These are phyloP conservation scores for Nothophoma quercina DNA, from an alignment of 2,329 filamentous ascomycete genomes.

Conservation along the genomic window DNA sequence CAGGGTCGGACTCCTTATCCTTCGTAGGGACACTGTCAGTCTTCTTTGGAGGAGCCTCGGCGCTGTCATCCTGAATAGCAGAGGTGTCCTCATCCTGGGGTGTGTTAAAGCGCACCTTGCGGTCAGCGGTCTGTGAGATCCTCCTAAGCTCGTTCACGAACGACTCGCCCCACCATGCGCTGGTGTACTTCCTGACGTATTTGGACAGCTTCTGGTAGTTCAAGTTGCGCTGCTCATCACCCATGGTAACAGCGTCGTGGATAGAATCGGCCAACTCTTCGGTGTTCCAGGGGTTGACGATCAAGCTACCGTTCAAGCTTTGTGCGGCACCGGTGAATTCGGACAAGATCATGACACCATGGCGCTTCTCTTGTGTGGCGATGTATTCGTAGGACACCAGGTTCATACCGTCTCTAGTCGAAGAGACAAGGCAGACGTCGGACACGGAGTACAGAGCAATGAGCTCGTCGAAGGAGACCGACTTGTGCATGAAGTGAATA, in stretches of 20 bases:
- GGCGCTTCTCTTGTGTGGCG: conserved; percentile 85
- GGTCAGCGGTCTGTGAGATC: conserved; percentile 62
- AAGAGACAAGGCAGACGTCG: conserved; percentile 91
- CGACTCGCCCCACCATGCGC: conserved; percentile 93
- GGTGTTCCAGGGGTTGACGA: conserved; percentile 98
- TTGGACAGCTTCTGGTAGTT: conserved; percentile 93
- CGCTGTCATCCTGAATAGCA: neutral
- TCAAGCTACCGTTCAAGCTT: conserved; percentile 88
- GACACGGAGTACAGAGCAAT: conserved; percentile 92
- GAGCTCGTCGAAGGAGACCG: conserved; percentile 91
- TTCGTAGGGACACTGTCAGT: conserved; percentile 9
- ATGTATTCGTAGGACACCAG: conserved; percentile 98
- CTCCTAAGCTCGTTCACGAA: conserved; percentile 83
- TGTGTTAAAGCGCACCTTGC: conserved; percentile 51
- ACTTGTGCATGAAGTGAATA: conserved; percentile 98
- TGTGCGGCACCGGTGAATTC: conserved; percentile 97
- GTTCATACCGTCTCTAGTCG: conserved; percentile 99
- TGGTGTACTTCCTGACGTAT: conserved; percentile 97
- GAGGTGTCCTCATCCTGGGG: conserved; percentile 13
- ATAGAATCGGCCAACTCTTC: conserved; percentile 93
- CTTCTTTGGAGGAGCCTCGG: neutral
- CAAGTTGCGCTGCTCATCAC: conserved; percentile 80
- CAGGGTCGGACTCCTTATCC: conserved; percentile 26
- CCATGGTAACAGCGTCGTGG: conserved; percentile 96
- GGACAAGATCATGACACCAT: conserved; percentile 93